phyloP scores from a whole-genome alignment of 805 yeast genomes.

The Lachancea sp. region DNA sequence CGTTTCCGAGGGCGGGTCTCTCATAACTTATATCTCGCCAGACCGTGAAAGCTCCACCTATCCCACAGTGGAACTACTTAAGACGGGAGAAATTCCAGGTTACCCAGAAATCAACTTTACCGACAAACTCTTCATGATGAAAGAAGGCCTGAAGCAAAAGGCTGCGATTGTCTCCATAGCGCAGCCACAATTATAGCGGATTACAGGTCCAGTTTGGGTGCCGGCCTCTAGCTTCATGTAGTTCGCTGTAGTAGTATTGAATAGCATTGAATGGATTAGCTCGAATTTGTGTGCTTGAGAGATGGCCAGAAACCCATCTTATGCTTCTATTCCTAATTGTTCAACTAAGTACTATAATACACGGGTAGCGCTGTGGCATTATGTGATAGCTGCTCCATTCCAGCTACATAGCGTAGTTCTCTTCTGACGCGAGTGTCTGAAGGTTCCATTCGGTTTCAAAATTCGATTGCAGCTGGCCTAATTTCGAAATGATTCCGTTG shows the following conservation, averaged over 20 bases:
- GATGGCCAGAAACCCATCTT: not conserved
- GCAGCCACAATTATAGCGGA: constrained; percentile 7
- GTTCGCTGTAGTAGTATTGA: not conserved
- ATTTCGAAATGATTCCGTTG: constrained; percentile 69
- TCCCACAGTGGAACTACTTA: constrained; percentile 45
- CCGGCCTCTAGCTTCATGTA: not conserved
- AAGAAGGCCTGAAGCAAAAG: constrained; percentile 51
- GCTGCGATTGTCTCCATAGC: constrained; percentile 17
- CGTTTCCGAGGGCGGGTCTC: constrained; percentile 66
- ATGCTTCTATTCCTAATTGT: not conserved
- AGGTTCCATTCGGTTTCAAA: constrained; percentile 92
- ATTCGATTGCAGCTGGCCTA: constrained; percentile 65
- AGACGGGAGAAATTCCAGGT: constrained; percentile 43
- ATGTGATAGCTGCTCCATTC: not conserved
- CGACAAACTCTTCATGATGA: constrained; percentile 49
- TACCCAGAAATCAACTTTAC: constrained; percentile 40
- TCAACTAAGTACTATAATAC: constrained; percentile 3
- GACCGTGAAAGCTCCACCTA: constrained; percentile 63
- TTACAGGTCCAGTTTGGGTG: not conserved
- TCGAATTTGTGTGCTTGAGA: too few species aligned
- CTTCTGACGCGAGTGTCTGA: constrained; percentile 59
- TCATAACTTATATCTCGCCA: constrained; percentile 77
- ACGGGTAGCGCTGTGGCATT: constrained; percentile 1
- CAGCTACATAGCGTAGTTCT: constrained; percentile 29
- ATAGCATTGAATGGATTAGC: not conserved